Evolutionary conservation across 257 asterid species (phyloP).

Genomic region (Lantana camara): DNA sequence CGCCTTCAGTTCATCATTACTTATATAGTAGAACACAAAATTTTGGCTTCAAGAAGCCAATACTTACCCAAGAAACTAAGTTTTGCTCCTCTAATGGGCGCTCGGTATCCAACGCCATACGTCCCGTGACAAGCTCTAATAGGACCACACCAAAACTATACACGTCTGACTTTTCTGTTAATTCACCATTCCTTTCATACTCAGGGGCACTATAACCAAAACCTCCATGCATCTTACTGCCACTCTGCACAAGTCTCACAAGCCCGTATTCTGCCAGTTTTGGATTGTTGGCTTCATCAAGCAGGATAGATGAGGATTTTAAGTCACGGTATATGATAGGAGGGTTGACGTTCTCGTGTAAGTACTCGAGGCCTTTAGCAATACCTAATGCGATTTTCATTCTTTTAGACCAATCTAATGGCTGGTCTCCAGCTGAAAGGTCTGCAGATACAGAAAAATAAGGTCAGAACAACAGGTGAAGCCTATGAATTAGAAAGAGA

Average conservation of each 20-base stretch:
- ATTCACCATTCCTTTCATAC: slow-evolving; percentile 56
- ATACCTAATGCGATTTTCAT: slow-evolving; percentile 71
- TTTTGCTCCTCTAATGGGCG: slow-evolving; percentile 55
- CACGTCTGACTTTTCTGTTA: slow-evolving; percentile 63
- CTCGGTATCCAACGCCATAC: slow-evolving; percentile 57
- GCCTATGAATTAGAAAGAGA: background rate
- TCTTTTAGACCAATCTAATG: slow-evolving; percentile 59
- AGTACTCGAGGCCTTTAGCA: slow-evolving; percentile 67
- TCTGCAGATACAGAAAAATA: slow-evolving; percentile 35
- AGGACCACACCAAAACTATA: slow-evolving; percentile 71
- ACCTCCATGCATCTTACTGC: slow-evolving; percentile 44
- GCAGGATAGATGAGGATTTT: slow-evolving; percentile 50
- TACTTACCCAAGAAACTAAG: slow-evolving; percentile 65
- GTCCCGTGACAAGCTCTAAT: slow-evolving; percentile 72
- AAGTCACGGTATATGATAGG: slow-evolving; percentile 64
- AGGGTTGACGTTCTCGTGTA: slow-evolving; percentile 63
- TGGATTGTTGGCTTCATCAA: slow-evolving; percentile 50
- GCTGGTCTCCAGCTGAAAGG: slow-evolving; percentile 36
- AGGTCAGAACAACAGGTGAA: background rate
- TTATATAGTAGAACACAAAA: background rate
- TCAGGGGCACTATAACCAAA: slow-evolving; percentile 72
- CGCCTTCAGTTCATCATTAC: background rate
- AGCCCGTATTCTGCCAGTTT: slow-evolving; percentile 64
- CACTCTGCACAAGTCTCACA: slow-evolving; percentile 51
- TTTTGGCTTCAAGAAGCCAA: too few species aligned